Base-by-base conservation (phyloP, 2,329 filamentous ascomycete genomes). In the Zasmidium angulare region DNA sequence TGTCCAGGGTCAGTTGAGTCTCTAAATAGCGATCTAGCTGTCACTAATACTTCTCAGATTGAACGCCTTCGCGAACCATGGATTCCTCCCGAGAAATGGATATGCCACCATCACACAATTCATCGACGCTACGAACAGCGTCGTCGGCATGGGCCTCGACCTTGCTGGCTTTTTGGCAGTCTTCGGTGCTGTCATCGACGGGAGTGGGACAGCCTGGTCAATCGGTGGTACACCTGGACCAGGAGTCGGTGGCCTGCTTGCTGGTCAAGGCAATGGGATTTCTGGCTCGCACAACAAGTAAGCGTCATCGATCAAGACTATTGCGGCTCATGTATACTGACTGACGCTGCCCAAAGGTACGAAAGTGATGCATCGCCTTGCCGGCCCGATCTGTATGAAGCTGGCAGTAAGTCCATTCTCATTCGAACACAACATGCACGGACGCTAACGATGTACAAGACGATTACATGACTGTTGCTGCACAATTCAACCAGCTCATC, bases 91-190 rank as follows among this genome's bases (percentile, higher is more conserved):
- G 2, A 66, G 66, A 55, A 68, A 71, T 36, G 71, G 71, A 19
- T 68, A 69, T 40, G 71, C 66, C 2, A 72, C 71, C 11, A 67
- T 72, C 31, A 20, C 59, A 6, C 63, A 72, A 22, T 72, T 69
- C 63, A 63, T 71, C 58, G 64, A 70, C 26, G 63, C 60, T 19
- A 72, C 69, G 2, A 63, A 40, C 10, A 31, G 55, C 17, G 71
- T 73, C 11, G 71, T 74, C 40, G 72, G 72, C 20, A 75, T 75
- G 72, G 72, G 70, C 11, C 26, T 60, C 1, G 66, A 72, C 21
- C 66, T 75, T n/a, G 67, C 68, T 7, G 58, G 63, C 21, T 71
- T 74, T 59, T 64, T 75, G 24, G 62, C 73, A 22, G 62, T 69
- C 26, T 71, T 72, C 46, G 71, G 71, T 36, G 71, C 70, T 21